Percentiles rank a stretch among this genome's conserved stretches.
Conservation (phyloP, 805 yeast species). For the Wickerhamomyces strasburgensis region DNA sequence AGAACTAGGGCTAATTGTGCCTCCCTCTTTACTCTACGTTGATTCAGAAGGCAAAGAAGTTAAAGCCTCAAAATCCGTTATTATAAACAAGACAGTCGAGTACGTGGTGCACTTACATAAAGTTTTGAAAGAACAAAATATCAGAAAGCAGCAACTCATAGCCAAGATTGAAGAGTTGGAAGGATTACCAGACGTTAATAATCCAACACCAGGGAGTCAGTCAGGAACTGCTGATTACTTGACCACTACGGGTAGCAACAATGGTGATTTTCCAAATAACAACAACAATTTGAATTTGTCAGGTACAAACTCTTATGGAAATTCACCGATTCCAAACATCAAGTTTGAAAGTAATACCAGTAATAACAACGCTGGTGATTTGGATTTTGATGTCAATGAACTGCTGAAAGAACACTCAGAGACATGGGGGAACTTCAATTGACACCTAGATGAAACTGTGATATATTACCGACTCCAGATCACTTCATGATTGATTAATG, state of each 20-base stretch:
- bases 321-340: slow-evolving; percentile 11
- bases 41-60: slow-evolving; percentile 50
- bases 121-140: slow-evolving; percentile 54
- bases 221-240: not conserved
- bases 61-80: slow-evolving; percentile 79
- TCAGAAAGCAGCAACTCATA: slow-evolving; percentile 37
- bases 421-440: slow-evolving; percentile 10
- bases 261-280: slow-evolving; percentile 1
- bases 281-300: not conserved
- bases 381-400: slow-evolving; percentile 24
- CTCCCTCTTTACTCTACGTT: slow-evolving; percentile 58
- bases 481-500: too few species aligned
- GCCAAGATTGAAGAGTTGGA: slow-evolving; percentile 34
- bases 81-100: slow-evolving; percentile 72
- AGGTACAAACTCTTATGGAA: slow-evolving; percentile 8
- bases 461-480: too few species aligned
- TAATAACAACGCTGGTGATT: slow-evolving; percentile 2
- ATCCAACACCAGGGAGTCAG: slow-evolving; percentile 7
- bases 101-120: slow-evolving; percentile 64
- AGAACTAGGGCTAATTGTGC: slow-evolving; percentile 76
- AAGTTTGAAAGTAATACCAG: slow-evolving; percentile 22
- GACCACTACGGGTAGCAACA: not conserved
- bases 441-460: too few species aligned
- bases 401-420: slow-evolving; percentile 20
- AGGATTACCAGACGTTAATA: slow-evolving; percentile 17